These are phyloP conservation scores for Vishniacozyma victoriae DNA, from an alignment of 768 basidiomycete genomes.

Conservation along the genomic window DNA sequence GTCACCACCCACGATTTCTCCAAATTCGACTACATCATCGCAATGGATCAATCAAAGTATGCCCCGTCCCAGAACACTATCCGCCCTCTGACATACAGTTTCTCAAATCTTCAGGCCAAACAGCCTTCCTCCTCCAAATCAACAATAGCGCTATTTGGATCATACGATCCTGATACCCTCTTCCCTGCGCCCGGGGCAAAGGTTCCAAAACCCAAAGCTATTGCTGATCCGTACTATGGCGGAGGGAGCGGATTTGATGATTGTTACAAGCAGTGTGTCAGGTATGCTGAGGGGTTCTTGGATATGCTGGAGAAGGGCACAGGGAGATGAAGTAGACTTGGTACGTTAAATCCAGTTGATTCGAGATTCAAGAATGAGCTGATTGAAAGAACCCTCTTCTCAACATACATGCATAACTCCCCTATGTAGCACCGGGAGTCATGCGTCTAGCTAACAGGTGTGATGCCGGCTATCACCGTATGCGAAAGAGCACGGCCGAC, in stretches of 20 bases:
- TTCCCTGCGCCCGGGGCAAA: constrained; percentile 53
- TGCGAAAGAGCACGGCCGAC: too few relatives aligned
- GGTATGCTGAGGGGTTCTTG: constrained; percentile 70
- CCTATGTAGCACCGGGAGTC: too few relatives aligned
- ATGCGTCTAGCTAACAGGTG: too few relatives aligned
- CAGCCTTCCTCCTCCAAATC: constrained; percentile 30
- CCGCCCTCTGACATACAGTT: constrained; percentile 24
- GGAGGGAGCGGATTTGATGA: constrained; percentile 66
- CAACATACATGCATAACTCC: too few relatives aligned
- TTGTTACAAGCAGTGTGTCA: constrained; percentile 69
- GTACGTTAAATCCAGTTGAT: too few relatives aligned
- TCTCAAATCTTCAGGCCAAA: constrained; percentile 30
- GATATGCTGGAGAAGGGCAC: constrained; percentile 51
- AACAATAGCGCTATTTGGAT: constrained; percentile 37
- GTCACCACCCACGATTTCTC: constrained; percentile 63
- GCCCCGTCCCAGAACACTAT: too few relatives aligned
- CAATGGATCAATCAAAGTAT: constrained; percentile 57
- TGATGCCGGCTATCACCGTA: too few relatives aligned
- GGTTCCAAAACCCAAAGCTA: constrained; percentile 53
- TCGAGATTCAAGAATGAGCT: too few relatives aligned
- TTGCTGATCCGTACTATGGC: constrained; percentile 76
- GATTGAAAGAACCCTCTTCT: too few relatives aligned
- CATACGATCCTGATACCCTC: constrained; percentile 25
- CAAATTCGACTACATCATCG: constrained; percentile 75
- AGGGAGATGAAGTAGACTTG: neutral